These are phyloP conservation scores for Carex arenaria DNA, from an alignment of 202 grass and related monocot genomes.

Conservation along the genomic window DNA sequence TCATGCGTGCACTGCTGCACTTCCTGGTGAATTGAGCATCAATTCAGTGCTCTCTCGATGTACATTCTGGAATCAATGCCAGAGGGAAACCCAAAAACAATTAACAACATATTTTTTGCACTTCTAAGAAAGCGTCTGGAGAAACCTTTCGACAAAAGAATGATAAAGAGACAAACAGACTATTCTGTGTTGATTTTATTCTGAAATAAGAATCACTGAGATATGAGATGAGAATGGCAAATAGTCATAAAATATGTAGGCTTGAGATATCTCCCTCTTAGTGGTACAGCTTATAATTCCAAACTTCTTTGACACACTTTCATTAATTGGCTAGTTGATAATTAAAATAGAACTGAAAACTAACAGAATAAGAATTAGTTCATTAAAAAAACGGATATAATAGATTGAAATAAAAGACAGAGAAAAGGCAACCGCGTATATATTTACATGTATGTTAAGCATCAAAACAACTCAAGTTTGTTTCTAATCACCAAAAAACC, in stretches of 20 bases:
- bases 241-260: not conserved
- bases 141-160: not conserved
- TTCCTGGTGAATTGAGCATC: not conserved
- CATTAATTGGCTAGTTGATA: not conserved
- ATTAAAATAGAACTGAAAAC: not conserved
- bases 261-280: not conserved
- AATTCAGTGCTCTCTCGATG: not conserved
- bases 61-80: not conserved
- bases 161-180: not conserved
- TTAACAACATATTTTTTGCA: not conserved
- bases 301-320: conserved; percentile 6
- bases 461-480: not conserved
- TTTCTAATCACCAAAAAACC: not conserved
- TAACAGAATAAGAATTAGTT: not conserved
- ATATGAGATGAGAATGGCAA: not conserved
- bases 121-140: not conserved
- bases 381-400: not conserved
- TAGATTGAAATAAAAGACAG: not conserved
- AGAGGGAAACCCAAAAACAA: not conserved
- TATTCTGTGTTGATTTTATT: not conserved
- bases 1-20: not conserved
- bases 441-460: conserved; percentile 18
- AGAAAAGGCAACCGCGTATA: not conserved
- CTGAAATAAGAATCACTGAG: not conserved
- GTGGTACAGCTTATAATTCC: not conserved